These are phyloP conservation scores for Cryptococcus maquisensis DNA, from an alignment of 1,284 basidiomycete species.

Conservation along the genomic window DNA sequence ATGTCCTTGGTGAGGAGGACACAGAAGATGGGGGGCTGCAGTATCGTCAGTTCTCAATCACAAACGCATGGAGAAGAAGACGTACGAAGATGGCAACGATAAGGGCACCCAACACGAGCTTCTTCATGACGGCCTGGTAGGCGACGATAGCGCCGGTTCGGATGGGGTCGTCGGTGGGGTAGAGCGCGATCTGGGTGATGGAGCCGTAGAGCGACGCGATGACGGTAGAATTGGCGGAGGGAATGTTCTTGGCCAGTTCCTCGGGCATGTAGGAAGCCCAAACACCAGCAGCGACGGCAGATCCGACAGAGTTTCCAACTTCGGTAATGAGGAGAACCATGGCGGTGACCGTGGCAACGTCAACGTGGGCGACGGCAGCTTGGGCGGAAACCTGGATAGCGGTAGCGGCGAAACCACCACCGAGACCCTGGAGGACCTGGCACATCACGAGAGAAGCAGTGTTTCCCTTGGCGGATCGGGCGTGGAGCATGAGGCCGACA, in stretches of 20 bases:
- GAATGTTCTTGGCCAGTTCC: slow-evolving; percentile 56
- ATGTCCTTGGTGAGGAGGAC: slow-evolving; percentile 45
- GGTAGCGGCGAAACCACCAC: slow-evolving; percentile 64
- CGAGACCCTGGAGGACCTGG: slow-evolving; percentile 47
- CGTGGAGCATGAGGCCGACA: slow-evolving; percentile 67
- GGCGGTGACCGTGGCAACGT: slow-evolving; percentile 77
- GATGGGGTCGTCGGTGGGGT: slow-evolving; percentile 55
- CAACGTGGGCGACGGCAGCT: slow-evolving; percentile 67
- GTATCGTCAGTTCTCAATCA: too few species aligned
- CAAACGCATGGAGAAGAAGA: background rate
- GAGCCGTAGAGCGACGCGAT: slow-evolving; percentile 54
- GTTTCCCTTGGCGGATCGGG: slow-evolving; percentile 60
- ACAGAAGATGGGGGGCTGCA: slow-evolving; percentile 35
- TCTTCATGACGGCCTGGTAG: slow-evolving; percentile 46
- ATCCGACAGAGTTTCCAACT: slow-evolving; percentile 54
- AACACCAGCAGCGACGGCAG: slow-evolving; percentile 47
- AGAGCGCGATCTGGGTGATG: slow-evolving; percentile 53
- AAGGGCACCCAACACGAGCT: slow-evolving; percentile 37
- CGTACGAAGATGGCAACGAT: slow-evolving; percentile 42
- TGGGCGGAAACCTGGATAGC: slow-evolving; percentile 71
- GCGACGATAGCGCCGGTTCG: slow-evolving; percentile 58
- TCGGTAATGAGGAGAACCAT: slow-evolving; percentile 65
- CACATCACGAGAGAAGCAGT: slow-evolving; percentile 54
- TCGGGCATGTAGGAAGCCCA: slow-evolving; percentile 51
- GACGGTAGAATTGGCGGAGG: slow-evolving; percentile 42